Conservation (phyloP, 768 basidiomycete genomes). For the Myochromella boudieri region DNA sequence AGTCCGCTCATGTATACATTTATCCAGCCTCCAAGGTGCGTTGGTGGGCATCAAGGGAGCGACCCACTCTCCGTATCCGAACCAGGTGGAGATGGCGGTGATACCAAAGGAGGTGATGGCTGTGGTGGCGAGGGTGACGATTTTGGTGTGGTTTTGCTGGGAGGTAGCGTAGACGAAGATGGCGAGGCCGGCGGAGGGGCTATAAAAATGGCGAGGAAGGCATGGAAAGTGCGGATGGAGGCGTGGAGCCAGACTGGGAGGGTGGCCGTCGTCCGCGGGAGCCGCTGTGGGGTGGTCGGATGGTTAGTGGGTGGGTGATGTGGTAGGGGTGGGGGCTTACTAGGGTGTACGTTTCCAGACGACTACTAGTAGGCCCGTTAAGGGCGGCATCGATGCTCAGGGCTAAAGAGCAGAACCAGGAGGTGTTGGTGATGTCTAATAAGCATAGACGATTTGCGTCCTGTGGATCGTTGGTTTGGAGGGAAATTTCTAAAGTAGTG, state of each 20-base stretch:
- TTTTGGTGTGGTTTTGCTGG: slow-evolving; percentile 2
- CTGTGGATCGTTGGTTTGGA: background rate
- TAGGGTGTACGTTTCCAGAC: slow-evolving; percentile 20
- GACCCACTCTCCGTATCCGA: slow-evolving; percentile 9
- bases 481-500: slow-evolving; percentile 17
- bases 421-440: slow-evolving; percentile 13
- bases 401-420: slow-evolving; percentile 21
- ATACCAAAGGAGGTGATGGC: slow-evolving; percentile 10
- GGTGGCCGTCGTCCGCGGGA: slow-evolving; percentile 8
- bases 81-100: slow-evolving; percentile 2
- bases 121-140: slow-evolving; percentile 6
- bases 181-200: slow-evolving; percentile 8
- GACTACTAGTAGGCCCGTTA: slow-evolving; percentile 19
- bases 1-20: background rate
- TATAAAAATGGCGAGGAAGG: slow-evolving; percentile 8
- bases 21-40: background rate
- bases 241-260: slow-evolving; percentile 9
- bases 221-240: slow-evolving; percentile 10
- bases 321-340: slow-evolving; percentile 7
- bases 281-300: slow-evolving; percentile 1
- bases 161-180: slow-evolving; percentile 9
- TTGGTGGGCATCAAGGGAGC: background rate
- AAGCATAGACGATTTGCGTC: background rate
- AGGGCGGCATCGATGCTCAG: slow-evolving; percentile 22
- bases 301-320: background rate